Evolutionary conservation across 805 yeast genomes (phyloP), one percentile per base, ranked within the genome.

Genomic region (Ogataea naganishii): DNA sequence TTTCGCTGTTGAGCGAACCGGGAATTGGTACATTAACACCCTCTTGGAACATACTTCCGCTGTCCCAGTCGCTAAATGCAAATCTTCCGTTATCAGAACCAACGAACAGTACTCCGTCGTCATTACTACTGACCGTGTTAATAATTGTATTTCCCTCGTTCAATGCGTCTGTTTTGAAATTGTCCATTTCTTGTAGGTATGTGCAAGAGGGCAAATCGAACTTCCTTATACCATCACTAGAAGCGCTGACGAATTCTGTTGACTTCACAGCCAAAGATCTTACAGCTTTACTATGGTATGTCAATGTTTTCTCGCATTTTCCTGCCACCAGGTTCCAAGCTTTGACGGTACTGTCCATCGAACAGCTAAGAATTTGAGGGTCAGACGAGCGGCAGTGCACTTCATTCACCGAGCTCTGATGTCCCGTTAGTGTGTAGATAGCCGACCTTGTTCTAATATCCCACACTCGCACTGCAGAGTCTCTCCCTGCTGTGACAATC

Each of bases 261-360:
- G 88, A 85, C 45, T 80, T 85, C 17, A 76, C 41, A 0, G 72
- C 65, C 43, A 92, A 57, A 34, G 80, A 77, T 43, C 97, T 67
- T 1, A 92, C 80, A 16, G 88, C 68, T 47, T 83, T 82, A 24
- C 77, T 65, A 54, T 89, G 98, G 38, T 85, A 94, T 0, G 97
- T 86, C 18, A 94, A 51, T 0, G 83, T 74, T 10, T 80, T 62
- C 37, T 62, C 64, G 2, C 88, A 69, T 40, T 73, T 74, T 5
- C 89, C 95, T 14, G 86, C 84, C 4, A 80, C 72, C 18, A 85
- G 49, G 53, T 92, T 97, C 95, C 96, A 92, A n/a, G 88, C 58
- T 36, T 86, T 61, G 4, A 92, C 70, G 0, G 96, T 84, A 1
- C 80, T 66, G 52, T 92, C 98, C 68, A 75, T 76, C 0, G 95